Base-by-base conservation (phyloP, 495 filamentous ascomycete genomes). In the Penicillium soppii region DNA sequence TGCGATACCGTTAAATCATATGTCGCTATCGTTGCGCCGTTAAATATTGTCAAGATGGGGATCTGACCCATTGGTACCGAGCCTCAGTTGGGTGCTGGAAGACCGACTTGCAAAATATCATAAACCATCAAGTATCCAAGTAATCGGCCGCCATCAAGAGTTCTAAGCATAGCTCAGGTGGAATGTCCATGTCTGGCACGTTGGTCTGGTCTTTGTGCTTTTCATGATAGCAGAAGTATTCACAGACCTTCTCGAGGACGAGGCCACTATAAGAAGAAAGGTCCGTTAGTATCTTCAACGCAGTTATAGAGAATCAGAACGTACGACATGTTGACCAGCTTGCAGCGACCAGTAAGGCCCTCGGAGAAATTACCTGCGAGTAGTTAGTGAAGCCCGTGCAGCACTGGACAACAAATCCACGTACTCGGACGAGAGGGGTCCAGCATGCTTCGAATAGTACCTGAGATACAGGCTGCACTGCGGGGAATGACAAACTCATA, bases 211-310 rank as follows among this genome's bases (percentile, higher is more conserved):
- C 82, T 47, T 80, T 83, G 67, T 94, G 79, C 68, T 90, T 91
- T 66, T 95, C 80, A 67, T 88, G 87, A 73, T 92, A 96, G 56
- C 89, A 88, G 52, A 95, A 87, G 70, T 96, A 96, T 72, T 96
- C 89, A 67, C 83, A 90, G 30, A 96, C 87, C 69, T 91, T 92
- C 64, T 95, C 91, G 3, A 98, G 82, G 21, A 97, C 82, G 13
- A 87, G 60, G 38, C 85, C 90, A 63, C 90, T 96, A 57, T 22
- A 36, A 1, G 9, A 41, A 23, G 48, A 35, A 32, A 47, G 38
- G n/a, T 25, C 32, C 16, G 42, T 50, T 43, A 53, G 44, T n/a
- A 20, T 25, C 4, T 23, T 25, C 5, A 13, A 37, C 10, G 19
- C 12, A 10, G 4, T 4, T 2, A 43, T 7, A 2, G 12, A 29